A percentile compares a stretch with the other conserved stretches of the same genome.
These are phyloP conservation scores for Falciphora oryzae DNA, from an alignment of 2,329 filamentous ascomycete genomes.

Conservation along the genomic window DNA sequence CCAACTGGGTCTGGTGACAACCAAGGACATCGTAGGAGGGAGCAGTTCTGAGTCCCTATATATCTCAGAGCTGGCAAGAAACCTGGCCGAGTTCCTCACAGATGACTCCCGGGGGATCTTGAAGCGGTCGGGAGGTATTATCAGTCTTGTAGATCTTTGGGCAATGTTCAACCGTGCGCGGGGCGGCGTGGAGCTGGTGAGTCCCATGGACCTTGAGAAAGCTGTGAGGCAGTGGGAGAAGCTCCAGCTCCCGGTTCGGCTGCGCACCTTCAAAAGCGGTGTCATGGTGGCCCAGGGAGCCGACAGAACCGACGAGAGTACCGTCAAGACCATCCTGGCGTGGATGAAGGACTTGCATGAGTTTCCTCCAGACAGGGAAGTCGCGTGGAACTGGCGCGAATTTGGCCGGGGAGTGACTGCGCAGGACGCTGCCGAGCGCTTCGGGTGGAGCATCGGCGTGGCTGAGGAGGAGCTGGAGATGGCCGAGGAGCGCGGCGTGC, in stretches of 20 bases:
- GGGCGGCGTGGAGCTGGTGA: slow-evolving; percentile 90
- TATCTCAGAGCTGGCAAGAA: slow-evolving; percentile 77
- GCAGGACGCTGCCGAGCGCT: slow-evolving; percentile 80
- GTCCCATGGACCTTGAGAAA: slow-evolving; percentile 85
- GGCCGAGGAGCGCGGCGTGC: slow-evolving; percentile 82
- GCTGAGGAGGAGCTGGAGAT: slow-evolving; percentile 94
- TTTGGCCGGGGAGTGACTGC: slow-evolving; percentile 86
- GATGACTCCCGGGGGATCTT: slow-evolving; percentile 77
- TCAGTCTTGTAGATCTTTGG: slow-evolving; percentile 87
- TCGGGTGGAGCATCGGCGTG: slow-evolving; percentile 96
- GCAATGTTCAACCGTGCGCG: slow-evolving; percentile 90
- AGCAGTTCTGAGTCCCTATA: slow-evolving; percentile 76
- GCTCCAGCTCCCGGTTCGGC: slow-evolving; percentile 75
- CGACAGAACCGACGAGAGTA: slow-evolving; percentile 87
- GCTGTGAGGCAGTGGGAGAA: slow-evolving; percentile 85
- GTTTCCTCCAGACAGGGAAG: slow-evolving; percentile 56
- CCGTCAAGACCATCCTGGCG: slow-evolving; percentile 65
- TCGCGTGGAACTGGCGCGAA: slow-evolving; percentile 66
- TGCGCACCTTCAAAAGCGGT: slow-evolving; percentile 86
- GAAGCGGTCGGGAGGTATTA: slow-evolving; percentile 76
- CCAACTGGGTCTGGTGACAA: slow-evolving; percentile 84
- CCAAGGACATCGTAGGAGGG: slow-evolving; percentile 78
- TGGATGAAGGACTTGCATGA: slow-evolving; percentile 74
- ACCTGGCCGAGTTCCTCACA: slow-evolving; percentile 81
- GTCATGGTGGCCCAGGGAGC: slow-evolving; percentile 88